Evolutionary conservation across 1,139 yeast genomes (phyloP), one percentile per base, ranked within the genome.

Genomic region (Scheffersomyces parashehatae): DNA sequence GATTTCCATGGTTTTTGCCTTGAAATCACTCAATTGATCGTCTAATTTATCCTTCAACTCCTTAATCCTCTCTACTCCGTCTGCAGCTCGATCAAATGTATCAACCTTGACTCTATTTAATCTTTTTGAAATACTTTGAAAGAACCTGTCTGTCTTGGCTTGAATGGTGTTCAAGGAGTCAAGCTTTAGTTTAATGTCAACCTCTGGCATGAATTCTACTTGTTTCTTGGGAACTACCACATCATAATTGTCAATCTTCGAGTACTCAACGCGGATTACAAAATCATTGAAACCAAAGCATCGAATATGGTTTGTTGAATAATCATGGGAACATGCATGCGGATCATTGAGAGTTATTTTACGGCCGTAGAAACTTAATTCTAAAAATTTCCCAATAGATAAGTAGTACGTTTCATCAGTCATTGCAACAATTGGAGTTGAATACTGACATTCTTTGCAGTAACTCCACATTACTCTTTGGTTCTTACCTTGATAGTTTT

Each of bases 361-460:
- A 29, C 68, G 64, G 40, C 95, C 89, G 86, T 95, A 90, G 59
- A 90, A 91, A 34, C 86, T 74, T 26, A 91, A 68, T 64, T 95
- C 98, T 37, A 95, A 71, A 58, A 88, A 95, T 59, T 93, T 95
- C 0, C 99, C 99, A 61, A 95, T 83, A 0, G 98, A 91, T 51
- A 85, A 83, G 57, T 85, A 89, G 84, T 95, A 91, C 0, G 97
- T 84, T 28, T 85, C 85, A 42, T 89, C 93, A 54, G 88, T 86
- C 86, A 95, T 82, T n/a, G 89, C 88, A 20, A 83, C 69, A 11
- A 88, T 83, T 0, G 97, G 95, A 3, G 96, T 84, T 0, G 86
- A 75, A 37, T 75, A 78, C 14, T 82, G 79, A 61, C 99, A 95
- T 41, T 73, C 75, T 46, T 85, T 88, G 64, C 99, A 95, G 51